phyloP scores from a whole-genome alignment of 768 basidiomycete genomes.

The Leccinum subtestaceum region DNA sequence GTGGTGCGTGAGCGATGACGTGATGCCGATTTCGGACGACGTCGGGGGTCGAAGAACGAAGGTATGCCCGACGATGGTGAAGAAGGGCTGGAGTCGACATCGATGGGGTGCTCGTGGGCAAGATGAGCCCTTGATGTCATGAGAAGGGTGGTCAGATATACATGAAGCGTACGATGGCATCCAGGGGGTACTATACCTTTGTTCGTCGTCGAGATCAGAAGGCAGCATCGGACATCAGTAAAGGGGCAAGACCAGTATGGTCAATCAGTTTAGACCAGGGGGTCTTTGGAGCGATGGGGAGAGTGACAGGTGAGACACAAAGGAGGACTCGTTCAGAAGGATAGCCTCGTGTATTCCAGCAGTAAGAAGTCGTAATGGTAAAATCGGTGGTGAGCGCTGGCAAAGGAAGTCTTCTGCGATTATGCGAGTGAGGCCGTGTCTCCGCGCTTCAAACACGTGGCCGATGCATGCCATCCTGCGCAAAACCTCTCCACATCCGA shows the following conservation, averaged over 20 bases:
- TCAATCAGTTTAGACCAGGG: constrained; percentile 3
- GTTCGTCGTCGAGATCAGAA: constrained; percentile 29
- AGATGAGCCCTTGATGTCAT: constrained; percentile 19
- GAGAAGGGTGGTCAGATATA: not conserved
- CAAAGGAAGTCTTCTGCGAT: constrained; percentile 9
- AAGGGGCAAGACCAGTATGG: constrained; percentile 6
- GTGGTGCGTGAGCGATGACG: constrained; percentile 26
- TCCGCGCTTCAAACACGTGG: constrained; percentile 26
- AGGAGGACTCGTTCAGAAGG: constrained; percentile 7
- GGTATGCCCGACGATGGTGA: constrained; percentile 24
- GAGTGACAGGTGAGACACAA: constrained; percentile 9
- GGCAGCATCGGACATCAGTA: constrained; percentile 26
- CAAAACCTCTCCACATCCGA: constrained; percentile 4
- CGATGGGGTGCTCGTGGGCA: constrained; percentile 29
- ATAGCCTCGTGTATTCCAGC: constrained; percentile 29
- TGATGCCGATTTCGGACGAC: constrained; percentile 27
- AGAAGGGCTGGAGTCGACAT: constrained; percentile 30
- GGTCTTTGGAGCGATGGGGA: not conserved
- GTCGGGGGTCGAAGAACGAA: constrained; percentile 16
- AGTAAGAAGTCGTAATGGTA: constrained; percentile 24
- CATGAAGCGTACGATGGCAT: constrained; percentile 1
- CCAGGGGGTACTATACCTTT: constrained; percentile 18
- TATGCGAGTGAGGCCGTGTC: constrained; percentile 17
- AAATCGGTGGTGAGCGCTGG: constrained; percentile 7
- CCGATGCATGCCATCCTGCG: constrained; percentile 14